Base-by-base conservation (phyloP, 2,329 filamentous ascomycete genomes). In the Emmonsiellopsis sp. region DNA sequence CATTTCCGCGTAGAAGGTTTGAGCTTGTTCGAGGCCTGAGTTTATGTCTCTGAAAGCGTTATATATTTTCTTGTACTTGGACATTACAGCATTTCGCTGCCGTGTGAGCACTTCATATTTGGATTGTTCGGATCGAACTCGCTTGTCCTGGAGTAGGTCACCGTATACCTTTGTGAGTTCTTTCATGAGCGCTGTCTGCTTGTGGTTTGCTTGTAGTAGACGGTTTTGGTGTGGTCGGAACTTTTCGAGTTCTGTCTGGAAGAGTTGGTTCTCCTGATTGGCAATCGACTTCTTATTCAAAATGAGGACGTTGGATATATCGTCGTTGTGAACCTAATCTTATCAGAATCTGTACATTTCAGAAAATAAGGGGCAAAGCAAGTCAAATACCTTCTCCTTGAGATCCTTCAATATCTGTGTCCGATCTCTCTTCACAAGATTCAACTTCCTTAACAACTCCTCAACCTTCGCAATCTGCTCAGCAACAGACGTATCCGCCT, bases 211-310 rank as follows among this genome's bases (percentile, higher is more conserved):
- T 68, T 96, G 90, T 7, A 95, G 75, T 13, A 98, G 80, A 35
- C 93, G 84, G 63, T 86, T 95, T 67, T 97, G 93, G 63, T 96
- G 89, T 31, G 90, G 87, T 42, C 90, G 79, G 72, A 96, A 98
- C 69, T 98, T 98, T 71, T 97, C 92, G n/a, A 98, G 78, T 70
- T 98, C 93, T 13, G 89, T 84, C 67, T 96, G 87, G 73, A 98
- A 98, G 2, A 98, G 79, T 64, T 95, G 89, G 10, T 79, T 85
- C 69, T 98, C 93, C 63, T 93, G 92, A 64, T 89, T 95, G 16
- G 89, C 81, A 64, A 97, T 92, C 1, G 89, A 86, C 72, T 97
- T 98, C 69, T 97, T 97, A 77, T 98, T 98, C 55, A 98, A 76
- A 53, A 98, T 98, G 56, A 98, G 78, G 10, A 97, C 91, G 65